These are phyloP conservation scores for Parasarocladium wereldwijsianum DNA, from an alignment of 2,329 filamentous ascomycete genomes.

Conservation along the genomic window DNA sequence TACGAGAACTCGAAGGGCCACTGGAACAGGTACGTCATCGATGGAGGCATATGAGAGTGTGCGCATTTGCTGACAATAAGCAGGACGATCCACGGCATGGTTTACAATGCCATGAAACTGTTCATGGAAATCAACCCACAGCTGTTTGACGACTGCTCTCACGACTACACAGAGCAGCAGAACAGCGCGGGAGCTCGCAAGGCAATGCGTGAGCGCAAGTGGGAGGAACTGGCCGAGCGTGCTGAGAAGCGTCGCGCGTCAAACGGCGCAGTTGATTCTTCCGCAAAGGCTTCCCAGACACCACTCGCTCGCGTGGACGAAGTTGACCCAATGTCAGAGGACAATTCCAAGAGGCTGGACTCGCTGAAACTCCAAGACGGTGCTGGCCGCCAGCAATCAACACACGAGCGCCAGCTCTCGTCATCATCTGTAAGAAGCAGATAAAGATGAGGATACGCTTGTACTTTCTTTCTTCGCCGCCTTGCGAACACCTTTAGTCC, in stretches of 20 bases:
- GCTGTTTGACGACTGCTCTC: conserved; percentile 95
- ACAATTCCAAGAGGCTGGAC: conserved; percentile 76
- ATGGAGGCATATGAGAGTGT: neutral
- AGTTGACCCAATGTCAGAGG: conserved; percentile 63
- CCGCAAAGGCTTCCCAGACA: conserved; percentile 22
- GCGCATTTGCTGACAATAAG: conserved; percentile 15
- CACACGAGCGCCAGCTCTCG: conserved; percentile 47
- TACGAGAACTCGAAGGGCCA: conserved; percentile 99
- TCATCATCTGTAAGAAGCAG: conserved; percentile 37
- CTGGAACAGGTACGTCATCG: conserved; percentile 71
- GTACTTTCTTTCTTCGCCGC: neutral
- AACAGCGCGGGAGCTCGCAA: conserved; percentile 81
- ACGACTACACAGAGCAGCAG: conserved; percentile 94
- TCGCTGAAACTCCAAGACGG: conserved; percentile 82
- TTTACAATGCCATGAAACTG: conserved; percentile 98
- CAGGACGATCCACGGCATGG: conserved; percentile 98
- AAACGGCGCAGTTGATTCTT: conserved; percentile 16
- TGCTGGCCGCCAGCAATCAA: conserved; percentile 37
- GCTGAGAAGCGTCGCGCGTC: conserved; percentile 51
- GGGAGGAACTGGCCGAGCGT: conserved; percentile 73
- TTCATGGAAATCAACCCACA: conserved; percentile 99
- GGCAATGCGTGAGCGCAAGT: conserved; percentile 68
- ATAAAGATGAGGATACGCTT: conserved; percentile 14
- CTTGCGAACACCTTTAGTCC: too few relatives aligned
- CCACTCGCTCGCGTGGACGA: conserved; percentile 50